phyloP scores from a whole-genome alignment of 306 rosid species.

The Heteromeles arbutifolia region DNA sequence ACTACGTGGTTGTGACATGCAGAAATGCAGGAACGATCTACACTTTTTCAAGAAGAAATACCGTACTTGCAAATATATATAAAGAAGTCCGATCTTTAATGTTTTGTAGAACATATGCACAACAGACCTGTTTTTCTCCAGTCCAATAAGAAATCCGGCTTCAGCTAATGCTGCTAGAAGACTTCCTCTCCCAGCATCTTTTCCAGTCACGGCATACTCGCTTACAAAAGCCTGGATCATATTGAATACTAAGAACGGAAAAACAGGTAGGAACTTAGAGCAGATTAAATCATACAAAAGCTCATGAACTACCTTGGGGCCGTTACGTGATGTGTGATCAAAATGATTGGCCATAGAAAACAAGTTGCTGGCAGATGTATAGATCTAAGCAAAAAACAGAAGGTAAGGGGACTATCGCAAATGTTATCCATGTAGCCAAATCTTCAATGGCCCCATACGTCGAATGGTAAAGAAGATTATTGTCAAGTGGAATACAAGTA shows the following conservation, averaged over 20 bases:
- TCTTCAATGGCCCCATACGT: not conserved
- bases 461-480: not conserved
- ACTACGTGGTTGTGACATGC: not conserved
- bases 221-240: slow-evolving; percentile 81
- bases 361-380: slow-evolving; percentile 61
- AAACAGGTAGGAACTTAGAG: not conserved
- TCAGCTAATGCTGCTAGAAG: slow-evolving; percentile 77
- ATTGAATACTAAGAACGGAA: slow-evolving; percentile 8
- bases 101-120: not conserved
- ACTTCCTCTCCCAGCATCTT: slow-evolving; percentile 80
- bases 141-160: slow-evolving; percentile 83
- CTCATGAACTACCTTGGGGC: slow-evolving; percentile 42
- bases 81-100: not conserved
- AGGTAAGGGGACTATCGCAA: not conserved
- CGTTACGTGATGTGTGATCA: slow-evolving; percentile 44
- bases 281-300: slow-evolving; percentile 8
- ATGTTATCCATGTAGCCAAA: not conserved
- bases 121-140: slow-evolving; percentile 77
- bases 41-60: not conserved
- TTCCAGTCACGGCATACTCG: slow-evolving; percentile 81
- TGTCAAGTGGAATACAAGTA: not conserved
- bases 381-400: slow-evolving; percentile 41
- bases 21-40: not conserved
- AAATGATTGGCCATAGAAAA: slow-evolving; percentile 54
- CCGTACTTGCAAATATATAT: not conserved